Conservation (phyloP, 306 rosid genomes). For the Fagus crenata region DNA sequence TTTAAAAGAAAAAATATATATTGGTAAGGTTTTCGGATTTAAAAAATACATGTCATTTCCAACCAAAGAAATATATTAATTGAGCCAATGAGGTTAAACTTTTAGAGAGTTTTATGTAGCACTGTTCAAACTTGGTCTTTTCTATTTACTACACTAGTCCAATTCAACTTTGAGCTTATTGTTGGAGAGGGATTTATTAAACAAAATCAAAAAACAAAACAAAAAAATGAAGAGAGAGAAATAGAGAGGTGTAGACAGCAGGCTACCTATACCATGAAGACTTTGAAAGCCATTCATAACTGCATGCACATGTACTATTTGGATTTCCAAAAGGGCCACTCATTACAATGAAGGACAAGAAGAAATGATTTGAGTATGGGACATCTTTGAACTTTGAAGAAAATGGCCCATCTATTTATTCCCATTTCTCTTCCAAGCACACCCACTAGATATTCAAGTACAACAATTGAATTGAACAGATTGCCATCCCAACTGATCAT, state of each 20-base stretch:
- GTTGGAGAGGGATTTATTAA: not conserved
- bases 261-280: not conserved
- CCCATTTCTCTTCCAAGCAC: not conserved
- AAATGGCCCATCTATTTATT: not conserved
- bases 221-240: not conserved
- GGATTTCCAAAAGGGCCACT: constrained; percentile 23
- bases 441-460: too few relatives aligned
- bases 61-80: too few relatives aligned
- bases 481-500: too few relatives aligned
- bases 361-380: constrained; percentile 15
- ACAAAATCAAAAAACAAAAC: too few relatives aligned
- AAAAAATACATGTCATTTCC: not conserved
- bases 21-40: not conserved
- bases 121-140: not conserved
- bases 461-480: too few relatives aligned
- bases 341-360: not conserved
- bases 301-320: constrained; percentile 10
- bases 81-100: too few relatives aligned
- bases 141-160: not conserved
- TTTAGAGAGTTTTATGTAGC: not conserved
- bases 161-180: not conserved
- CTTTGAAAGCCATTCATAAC: constrained; percentile 20
- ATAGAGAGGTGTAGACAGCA: not conserved
- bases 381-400: not conserved
- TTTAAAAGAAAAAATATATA: not conserved